Base-by-base conservation (phyloP, 1,284 basidiomycete species). In the Puccinia coronata region DNA sequence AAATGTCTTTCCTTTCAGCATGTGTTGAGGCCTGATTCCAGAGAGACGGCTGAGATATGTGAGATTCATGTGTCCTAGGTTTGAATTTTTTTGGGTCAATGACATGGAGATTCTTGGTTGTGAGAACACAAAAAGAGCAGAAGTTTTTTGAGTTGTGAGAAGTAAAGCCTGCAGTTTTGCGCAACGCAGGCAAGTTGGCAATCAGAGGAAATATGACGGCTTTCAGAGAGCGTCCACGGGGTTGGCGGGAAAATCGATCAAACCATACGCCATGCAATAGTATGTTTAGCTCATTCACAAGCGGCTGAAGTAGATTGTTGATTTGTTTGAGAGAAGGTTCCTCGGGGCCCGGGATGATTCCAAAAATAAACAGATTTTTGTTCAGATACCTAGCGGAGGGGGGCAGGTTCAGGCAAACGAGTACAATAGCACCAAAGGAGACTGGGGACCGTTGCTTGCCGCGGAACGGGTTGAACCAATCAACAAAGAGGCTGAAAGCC, bases 151-250 rank as follows among this genome's bases (percentile, higher is more conserved):
- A 34, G 12, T 18, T 41, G 36, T 72, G 77, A 25, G 67, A 11
- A 11, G 65, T 43, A 51, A 80, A 80, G 23, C 77, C 77, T 1
- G 77, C 51, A n/a, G 69, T 34, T 57, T 80, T 80, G 65, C 67
- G 31, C 39, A 80, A 43, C 5, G 51, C 77, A 20, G 67, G 77
- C 31, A 80, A 34, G 53, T 80, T 36, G 1, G 77, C 77, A 65
- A 80, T 80, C 36, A 80, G 67, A 55, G 77, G 67, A 51, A 49
- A 80, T 31, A 80, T 28, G 2, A 61, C 67, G 9, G 51, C 61
- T 36, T 69, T 67, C 11, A 78, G 18, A 25, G 57, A 12, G 5
- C 76, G 34, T 41, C 65, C 47, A 5, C 43, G 16, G 18, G 47
- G 65, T 12, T 78, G 12, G 2, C 47, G n/a, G 0, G 43, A 53